Conservation (phyloP, 2,329 filamentous ascomycete genomes). For the Sporothrix variecibatus region DNA sequence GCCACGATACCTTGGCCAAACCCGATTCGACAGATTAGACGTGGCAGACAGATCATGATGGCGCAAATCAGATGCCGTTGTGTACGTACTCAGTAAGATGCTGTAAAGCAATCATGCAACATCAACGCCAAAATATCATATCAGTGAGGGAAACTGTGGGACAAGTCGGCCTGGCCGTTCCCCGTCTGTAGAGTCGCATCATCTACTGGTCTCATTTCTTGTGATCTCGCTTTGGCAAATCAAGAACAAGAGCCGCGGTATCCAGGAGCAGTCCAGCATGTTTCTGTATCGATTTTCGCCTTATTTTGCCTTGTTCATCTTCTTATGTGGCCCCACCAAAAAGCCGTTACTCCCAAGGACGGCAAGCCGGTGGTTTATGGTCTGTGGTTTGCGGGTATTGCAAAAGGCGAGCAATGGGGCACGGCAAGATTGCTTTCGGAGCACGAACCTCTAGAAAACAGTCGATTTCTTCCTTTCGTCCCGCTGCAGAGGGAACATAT, state of each 20-base stretch:
- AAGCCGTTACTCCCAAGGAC: slow-evolving; percentile 3
- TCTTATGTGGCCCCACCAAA: neutral
- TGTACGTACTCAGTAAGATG: too few relatives aligned
- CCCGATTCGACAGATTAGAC: neutral
- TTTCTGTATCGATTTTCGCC: neutral
- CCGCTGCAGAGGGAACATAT: neutral
- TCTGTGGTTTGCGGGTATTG: neutral
- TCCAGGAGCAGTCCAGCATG: neutral
- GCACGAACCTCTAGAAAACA: neutral
- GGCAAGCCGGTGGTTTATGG: neutral
- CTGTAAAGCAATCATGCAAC: neutral
- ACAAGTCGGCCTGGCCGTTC: neutral
- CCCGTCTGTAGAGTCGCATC: neutral
- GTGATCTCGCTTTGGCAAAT: neutral
- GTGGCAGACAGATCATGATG: neutral
- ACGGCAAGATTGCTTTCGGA: neutral
- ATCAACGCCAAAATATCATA: neutral
- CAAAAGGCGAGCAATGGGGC: neutral
- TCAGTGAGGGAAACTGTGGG: slow-evolving; percentile 1
- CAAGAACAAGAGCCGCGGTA: neutral
- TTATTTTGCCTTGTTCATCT: neutral
- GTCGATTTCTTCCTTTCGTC: neutral
- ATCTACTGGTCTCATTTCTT: neutral
- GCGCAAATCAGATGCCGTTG: neutral
- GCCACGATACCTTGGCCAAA: neutral